Conservation (phyloP, 768 basidiomycete genomes). For the Mycena haematopus region DNA sequence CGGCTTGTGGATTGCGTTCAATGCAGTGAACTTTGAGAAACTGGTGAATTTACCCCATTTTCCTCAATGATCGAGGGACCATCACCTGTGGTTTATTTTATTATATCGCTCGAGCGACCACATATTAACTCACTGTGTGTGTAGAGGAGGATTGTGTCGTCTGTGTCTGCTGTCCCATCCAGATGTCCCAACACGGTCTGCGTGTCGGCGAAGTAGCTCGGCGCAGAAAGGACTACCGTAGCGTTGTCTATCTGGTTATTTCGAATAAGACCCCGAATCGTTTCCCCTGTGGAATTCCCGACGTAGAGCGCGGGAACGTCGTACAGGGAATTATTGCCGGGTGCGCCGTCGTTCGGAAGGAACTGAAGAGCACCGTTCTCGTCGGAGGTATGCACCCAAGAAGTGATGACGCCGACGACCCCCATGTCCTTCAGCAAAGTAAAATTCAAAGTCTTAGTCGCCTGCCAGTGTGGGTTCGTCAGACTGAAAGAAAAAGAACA, state of each 20-base stretch:
- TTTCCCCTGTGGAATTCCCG: slow-evolving; percentile 38
- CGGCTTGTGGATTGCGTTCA: slow-evolving; percentile 26
- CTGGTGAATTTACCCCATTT: slow-evolving; percentile 31
- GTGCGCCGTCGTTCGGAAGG: slow-evolving; percentile 37
- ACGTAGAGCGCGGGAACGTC: slow-evolving; percentile 42
- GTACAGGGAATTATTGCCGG: slow-evolving; percentile 29
- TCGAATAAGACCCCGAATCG: slow-evolving; percentile 33
- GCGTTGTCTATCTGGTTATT: slow-evolving; percentile 32
- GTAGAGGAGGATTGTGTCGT: slow-evolving; percentile 36
- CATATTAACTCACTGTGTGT: slow-evolving; percentile 34
- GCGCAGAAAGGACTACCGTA: slow-evolving; percentile 39
- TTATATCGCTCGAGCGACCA: background rate
- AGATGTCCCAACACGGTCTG: slow-evolving; percentile 37
- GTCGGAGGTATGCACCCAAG: slow-evolving; percentile 39
- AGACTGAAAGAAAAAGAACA: slow-evolving; percentile 9
- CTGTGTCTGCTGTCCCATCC: slow-evolving; percentile 29
- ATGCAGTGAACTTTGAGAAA: background rate
- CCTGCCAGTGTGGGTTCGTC: slow-evolving; percentile 42
- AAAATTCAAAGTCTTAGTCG: slow-evolving; percentile 38
- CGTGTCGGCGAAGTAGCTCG: slow-evolving; percentile 32
- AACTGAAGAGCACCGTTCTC: slow-evolving; percentile 39
- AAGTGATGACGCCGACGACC: slow-evolving; percentile 35
- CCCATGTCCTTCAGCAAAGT: slow-evolving; percentile 30
- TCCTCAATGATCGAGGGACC: slow-evolving; percentile 41
- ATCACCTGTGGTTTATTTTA: slow-evolving; percentile 31